phyloP scores from a whole-genome alignment of 257 asterid genomes.

The Solanum clarkiae region DNA sequence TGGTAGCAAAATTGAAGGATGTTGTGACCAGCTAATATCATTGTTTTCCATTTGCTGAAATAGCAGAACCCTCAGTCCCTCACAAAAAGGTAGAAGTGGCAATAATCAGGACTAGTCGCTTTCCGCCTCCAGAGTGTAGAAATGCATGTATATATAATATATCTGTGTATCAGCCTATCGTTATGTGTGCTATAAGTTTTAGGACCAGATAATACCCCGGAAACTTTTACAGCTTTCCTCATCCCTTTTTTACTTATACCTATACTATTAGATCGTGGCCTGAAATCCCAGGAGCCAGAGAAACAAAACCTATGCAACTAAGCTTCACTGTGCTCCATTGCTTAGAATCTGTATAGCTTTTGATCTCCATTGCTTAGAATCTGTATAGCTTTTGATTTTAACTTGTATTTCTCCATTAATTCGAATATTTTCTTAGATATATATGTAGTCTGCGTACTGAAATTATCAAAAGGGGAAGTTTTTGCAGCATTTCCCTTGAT shows the following conservation, averaged over 20 bases:
- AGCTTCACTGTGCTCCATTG: neutral
- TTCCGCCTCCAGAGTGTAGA: neutral
- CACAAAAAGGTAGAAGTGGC: neutral
- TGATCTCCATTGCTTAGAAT: neutral
- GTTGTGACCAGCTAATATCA: neutral
- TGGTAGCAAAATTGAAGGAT: neutral
- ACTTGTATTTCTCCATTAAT: neutral
- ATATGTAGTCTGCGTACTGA: neutral
- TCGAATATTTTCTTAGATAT: neutral
- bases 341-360: neutral
- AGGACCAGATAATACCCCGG: neutral
- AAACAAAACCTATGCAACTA: neutral
- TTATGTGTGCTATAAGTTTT: neutral
- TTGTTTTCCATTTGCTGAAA: neutral
- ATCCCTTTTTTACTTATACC: neutral
- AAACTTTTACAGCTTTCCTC: neutral
- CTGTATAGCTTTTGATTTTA: neutral
- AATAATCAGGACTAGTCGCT: neutral
- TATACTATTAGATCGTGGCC: neutral
- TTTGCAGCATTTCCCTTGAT: neutral
- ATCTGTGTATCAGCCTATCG: neutral
- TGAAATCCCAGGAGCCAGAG: neutral
- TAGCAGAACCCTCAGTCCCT: neutral
- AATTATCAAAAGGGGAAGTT: neutral
- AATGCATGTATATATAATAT: neutral